Percentiles rank a stretch among this genome's conserved stretches.
Evolutionary conservation across 805 yeast species (phyloP).

Genomic region (Metschnikowia sp.): DNA sequence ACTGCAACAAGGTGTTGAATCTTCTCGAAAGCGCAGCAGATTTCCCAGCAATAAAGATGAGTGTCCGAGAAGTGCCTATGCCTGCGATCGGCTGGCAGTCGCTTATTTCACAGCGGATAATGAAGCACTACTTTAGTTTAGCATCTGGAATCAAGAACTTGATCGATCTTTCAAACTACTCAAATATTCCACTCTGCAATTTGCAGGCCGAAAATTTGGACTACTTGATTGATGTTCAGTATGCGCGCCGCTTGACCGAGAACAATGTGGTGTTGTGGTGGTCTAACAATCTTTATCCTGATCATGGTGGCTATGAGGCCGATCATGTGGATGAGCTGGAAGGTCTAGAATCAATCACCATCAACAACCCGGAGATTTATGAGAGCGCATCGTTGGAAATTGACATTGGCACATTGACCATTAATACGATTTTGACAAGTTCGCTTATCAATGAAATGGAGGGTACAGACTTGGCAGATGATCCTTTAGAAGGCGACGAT

Average conservation of each 20-base stretch:
- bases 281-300: conserved; percentile 79
- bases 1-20: conserved; percentile 43
- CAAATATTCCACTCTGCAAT: conserved; percentile 85
- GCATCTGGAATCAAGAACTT: conserved; percentile 71
- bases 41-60: conserved; percentile 63
- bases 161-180: conserved; percentile 61
- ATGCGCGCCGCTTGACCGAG: conserved; percentile 70
- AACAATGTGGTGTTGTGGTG: conserved; percentile 86
- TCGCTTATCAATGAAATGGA: conserved; percentile 83
- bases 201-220: conserved; percentile 73
- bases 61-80: conserved; percentile 52
- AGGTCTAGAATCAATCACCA: conserved; percentile 59
- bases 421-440: conserved; percentile 84
- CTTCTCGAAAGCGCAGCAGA: conserved; percentile 46
- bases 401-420: conserved; percentile 71
- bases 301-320: conserved; percentile 76
- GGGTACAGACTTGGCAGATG: conserved; percentile 72
- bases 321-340: conserved; percentile 58
- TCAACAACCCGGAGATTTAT: conserved; percentile 77
- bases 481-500: conserved; percentile 27
- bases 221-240: conserved; percentile 78
- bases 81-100: conserved; percentile 85
- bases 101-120: conserved; percentile 57
- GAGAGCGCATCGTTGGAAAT: conserved; percentile 76
- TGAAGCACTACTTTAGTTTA: conserved; percentile 68